Base-by-base conservation (phyloP, 257 asterid species). In the Solanum sejunctum region DNA sequence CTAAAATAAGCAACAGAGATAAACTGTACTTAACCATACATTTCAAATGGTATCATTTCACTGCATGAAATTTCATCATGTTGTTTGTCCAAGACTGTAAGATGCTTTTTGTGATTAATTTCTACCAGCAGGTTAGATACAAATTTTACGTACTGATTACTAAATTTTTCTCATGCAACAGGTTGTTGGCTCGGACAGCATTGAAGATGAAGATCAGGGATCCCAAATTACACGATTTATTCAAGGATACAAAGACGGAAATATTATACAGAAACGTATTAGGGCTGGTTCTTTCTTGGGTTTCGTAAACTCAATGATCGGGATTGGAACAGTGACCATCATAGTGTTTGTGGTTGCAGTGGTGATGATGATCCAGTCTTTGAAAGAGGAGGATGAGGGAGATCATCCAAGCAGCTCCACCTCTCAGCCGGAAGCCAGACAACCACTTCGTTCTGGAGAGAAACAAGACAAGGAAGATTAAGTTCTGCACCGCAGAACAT, bases 221-320 rank as follows among this genome's bases (percentile, higher is more conserved):
- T 84, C 90, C 83, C 93, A 89, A 84, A 86, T 94, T 80, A 92
- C 97, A 10, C 91, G 84, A 84, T 95, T 95, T 73, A 91, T 94
- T 43, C 91, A 93, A 89, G 93, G 97, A 54, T 95, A 93, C 80
- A 91, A 93, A 88, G 94, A 84, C 79, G 99, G 99, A 88, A 92
- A 83, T 56, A 94, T 94, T 13, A 66, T 90, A 45, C 90, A 89
- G 88, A 92, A 92, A 86, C 90, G 88, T 13, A 81, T 94, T 61
- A 55, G 86, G 10, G 90, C 95, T 71, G 94, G 95, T 20, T 84
- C 95, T 21, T 87, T 95, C 47, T 77, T 91, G 89, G 89, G 92
- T 60, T 92, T 91, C 80, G 49, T 95, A 26, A 82, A 84, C 63
- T 94, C 98, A 28, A 85, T 91, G 71, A 10, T 94, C 18, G 97